Evolutionary conservation across 306 rosid genomes (phyloP), one percentile per base, ranked within the genome.

Genomic region (Spatholobus suberectus): DNA sequence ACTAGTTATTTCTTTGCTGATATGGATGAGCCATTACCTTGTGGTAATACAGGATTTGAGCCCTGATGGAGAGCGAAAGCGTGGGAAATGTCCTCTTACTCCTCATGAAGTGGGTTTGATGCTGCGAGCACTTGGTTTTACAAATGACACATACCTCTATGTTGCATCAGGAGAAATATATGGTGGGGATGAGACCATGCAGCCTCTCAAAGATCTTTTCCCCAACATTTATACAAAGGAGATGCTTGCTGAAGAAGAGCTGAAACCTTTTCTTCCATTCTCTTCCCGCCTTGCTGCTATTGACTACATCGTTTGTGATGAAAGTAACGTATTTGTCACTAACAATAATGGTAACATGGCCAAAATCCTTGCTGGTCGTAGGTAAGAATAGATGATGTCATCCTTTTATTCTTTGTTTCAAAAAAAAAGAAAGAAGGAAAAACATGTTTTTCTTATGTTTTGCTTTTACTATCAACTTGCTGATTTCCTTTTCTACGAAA

Each of bases 281-380:
- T 92, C 99, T 57, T 94, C 99, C 40, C 97, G 97, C 65, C 96
- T 94, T 55, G 98, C 99, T 85, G 99, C 99, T 77, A 81, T 96
- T 72, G 99, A 96, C 87, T 96, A 96, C 89, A 85, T 92, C 75
- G 99, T 96, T 78, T 90, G 97, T 77, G 98, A 96, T 37, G 97
- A 94, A 59, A 96, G 98, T 80, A 94, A 96, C 75, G 99, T 96
- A 26, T 96, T 96, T 90, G 98, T 96, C 80, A 84, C 99, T 14
- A 96, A 96, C 84, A 96, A 96, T 78, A 96, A 96, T 49, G 99
- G 99, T 58, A 96, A 96, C 83, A 96, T 96, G 99, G 99, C 99
- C 82, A 96, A 89, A 88, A 91, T 96, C 87, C 99, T 96, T 58
- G 98, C 97, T 4, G 99, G 98, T 62, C 94, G 91, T 86, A 94